Evolutionary conservation across 2,329 filamentous ascomycete species (phyloP).

Genomic region (Capronia coronata): DNA sequence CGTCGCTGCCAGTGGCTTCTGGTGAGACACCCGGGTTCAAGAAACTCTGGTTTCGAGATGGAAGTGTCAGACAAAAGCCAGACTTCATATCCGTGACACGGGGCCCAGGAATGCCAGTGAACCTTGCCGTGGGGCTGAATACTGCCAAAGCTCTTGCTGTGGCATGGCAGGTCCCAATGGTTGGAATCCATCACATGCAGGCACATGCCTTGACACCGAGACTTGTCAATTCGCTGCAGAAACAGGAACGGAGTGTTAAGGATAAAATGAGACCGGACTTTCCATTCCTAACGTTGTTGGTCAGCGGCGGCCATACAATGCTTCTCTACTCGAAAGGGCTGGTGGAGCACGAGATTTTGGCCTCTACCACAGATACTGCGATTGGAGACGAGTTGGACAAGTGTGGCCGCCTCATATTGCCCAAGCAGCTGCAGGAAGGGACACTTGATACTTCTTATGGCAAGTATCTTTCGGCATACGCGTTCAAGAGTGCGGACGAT

Average conservation of each 20-base stretch:
- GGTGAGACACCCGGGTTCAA: constrained; percentile 1
- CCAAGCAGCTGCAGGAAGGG: constrained; percentile 49
- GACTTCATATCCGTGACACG: constrained; percentile 86
- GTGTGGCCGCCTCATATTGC: constrained; percentile 68
- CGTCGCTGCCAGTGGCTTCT: constrained; percentile 43
- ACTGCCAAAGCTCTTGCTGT: constrained; percentile 80
- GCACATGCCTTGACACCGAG: constrained; percentile 86
- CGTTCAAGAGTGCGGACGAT: constrained; percentile 51
- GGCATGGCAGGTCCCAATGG: constrained; percentile 73
- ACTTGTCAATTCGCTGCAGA: constrained; percentile 58
- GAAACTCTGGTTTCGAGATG: constrained; percentile 22
- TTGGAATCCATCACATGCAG: constrained; percentile 96
- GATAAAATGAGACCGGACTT: constrained; percentile 49
- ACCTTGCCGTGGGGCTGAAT: constrained; percentile 70
- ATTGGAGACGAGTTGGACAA: constrained; percentile 89
- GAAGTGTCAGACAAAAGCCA: constrained; percentile 46
- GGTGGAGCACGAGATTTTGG: constrained; percentile 65
- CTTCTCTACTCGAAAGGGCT: constrained; percentile 67
- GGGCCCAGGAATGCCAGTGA: constrained; percentile 80
- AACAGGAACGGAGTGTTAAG: constrained; percentile 13
- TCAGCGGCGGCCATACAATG: constrained; percentile 87
- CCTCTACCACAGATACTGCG: constrained; percentile 70
- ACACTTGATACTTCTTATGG: constrained; percentile 70
- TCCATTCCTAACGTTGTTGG: constrained; percentile 80
- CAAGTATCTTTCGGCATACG: constrained; percentile 69